Conservation (phyloP, 2,329 filamentous ascomycete species). For the Diaporthe batatas region DNA sequence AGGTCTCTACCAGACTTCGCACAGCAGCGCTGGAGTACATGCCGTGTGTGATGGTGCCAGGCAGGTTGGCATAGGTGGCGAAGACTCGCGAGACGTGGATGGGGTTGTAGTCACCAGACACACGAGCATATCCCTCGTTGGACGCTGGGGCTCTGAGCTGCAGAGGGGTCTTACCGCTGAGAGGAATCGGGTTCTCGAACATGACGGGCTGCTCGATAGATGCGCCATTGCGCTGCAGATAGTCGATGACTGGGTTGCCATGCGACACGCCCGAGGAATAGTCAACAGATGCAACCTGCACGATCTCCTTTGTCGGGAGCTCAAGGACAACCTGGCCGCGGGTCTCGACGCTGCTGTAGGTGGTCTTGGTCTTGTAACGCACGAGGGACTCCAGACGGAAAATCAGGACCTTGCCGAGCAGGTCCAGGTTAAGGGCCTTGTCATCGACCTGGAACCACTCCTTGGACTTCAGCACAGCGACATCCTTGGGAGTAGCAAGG, state of each 20-base stretch:
- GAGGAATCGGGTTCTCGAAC: constrained; percentile 96
- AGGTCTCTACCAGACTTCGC: constrained; percentile 95
- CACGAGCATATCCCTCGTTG: constrained; percentile 97
- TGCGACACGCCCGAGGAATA: constrained; percentile 88
- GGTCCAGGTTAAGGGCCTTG: constrained; percentile 78
- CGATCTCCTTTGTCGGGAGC: constrained; percentile 95
- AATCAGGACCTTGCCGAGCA: constrained; percentile 91
- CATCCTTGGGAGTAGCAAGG: constrained; percentile 87
- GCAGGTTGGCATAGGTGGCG: constrained; percentile 93
- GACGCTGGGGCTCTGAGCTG: constrained; percentile 91
- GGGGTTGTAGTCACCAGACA: constrained; percentile 98
- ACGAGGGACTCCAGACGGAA: constrained; percentile 96
- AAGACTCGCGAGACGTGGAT: constrained; percentile 99
- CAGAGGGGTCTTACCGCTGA: constrained; percentile 91
- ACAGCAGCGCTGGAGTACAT: constrained; percentile 99
- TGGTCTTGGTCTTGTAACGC: constrained; percentile 92
- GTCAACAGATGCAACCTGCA: constrained; percentile 96
- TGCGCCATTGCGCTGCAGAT: constrained; percentile 90
- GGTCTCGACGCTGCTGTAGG: constrained; percentile 93
- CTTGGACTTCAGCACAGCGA: constrained; percentile 94
- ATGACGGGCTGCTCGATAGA: constrained; percentile 96
- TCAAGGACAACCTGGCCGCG: constrained; percentile 93
- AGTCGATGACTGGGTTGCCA: constrained; percentile 97
- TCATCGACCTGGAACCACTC: constrained; percentile 94
- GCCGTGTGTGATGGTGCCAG: constrained; percentile 97